phyloP scores from a whole-genome alignment of 176 grass and related monocot species.

The Pontederia crassipes region DNA sequence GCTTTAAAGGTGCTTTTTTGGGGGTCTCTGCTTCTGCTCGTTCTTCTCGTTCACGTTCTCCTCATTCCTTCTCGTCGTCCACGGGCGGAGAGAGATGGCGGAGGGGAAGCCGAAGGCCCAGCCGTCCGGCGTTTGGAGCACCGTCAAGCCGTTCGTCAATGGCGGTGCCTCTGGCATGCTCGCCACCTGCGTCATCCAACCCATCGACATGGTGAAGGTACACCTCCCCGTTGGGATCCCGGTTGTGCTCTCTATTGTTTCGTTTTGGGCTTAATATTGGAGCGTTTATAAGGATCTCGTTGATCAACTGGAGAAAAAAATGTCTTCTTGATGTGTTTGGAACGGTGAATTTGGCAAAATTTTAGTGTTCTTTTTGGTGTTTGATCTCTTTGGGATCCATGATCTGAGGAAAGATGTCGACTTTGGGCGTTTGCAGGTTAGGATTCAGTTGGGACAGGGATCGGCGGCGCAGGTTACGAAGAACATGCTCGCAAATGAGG shows the following conservation, averaged over 20 bases:
- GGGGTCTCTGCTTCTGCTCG: neutral
- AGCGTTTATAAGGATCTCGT: no score
- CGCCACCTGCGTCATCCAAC: conserved; percentile 95
- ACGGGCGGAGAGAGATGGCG: neutral
- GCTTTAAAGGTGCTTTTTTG: neutral
- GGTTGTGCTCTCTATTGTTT: no score
- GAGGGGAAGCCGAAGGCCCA: conserved; percentile 5
- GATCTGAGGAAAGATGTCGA: neutral
- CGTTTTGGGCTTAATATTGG: neutral
- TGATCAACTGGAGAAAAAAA: no score
- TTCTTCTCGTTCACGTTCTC: neutral
- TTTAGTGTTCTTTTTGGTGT: conserved; percentile 12
- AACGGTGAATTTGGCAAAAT: neutral
- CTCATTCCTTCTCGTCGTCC: neutral
- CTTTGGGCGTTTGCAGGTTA: conserved; percentile 47
- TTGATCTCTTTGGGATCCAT: neutral
- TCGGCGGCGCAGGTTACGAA: conserved; percentile 66
- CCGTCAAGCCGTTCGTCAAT: conserved; percentile 82
- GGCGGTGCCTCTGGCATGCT: conserved; percentile 90
- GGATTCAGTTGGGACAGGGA: conserved; percentile 94
- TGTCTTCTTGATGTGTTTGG: no score
- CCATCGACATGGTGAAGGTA: conserved; percentile 99
- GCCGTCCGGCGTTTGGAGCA: conserved; percentile 28
- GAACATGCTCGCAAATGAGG: conserved; percentile 83
- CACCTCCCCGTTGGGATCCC: neutral